phyloP scores from a whole-genome alignment of 768 basidiomycete genomes.

The Lanmaoa rubissima region DNA sequence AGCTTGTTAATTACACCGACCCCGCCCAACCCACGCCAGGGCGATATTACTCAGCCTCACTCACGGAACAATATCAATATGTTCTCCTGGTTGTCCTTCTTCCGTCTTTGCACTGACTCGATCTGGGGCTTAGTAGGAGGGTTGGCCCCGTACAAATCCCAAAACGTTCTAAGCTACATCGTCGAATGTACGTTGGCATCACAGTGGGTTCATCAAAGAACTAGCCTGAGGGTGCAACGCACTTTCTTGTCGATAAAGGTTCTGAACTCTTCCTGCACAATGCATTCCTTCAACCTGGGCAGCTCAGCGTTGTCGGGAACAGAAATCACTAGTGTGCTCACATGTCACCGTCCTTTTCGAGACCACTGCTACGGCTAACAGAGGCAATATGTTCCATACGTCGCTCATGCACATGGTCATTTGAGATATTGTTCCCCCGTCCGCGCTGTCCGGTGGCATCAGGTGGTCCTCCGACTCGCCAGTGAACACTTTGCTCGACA shows the following conservation, averaged over 20 bases:
- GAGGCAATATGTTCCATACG: slow-evolving; percentile 69
- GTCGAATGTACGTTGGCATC: neutral
- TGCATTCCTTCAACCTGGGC: slow-evolving; percentile 56
- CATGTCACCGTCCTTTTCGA: slow-evolving; percentile 74
- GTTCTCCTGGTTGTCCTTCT: slow-evolving; percentile 59
- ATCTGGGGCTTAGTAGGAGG: slow-evolving; percentile 4
- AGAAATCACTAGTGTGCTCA: slow-evolving; percentile 38
- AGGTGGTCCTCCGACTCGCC: neutral
- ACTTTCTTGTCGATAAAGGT: slow-evolving; percentile 67
- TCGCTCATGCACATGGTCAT: slow-evolving; percentile 11
- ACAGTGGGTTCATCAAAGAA: neutral
- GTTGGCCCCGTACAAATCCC: slow-evolving; percentile 37
- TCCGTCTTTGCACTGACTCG: slow-evolving; percentile 33
- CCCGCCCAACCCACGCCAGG: neutral
- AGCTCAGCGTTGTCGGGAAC: slow-evolving; percentile 35
- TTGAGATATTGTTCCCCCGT: slow-evolving; percentile 3
- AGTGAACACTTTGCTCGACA: neutral
- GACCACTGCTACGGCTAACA: slow-evolving; percentile 73
- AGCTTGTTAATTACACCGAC: neutral
- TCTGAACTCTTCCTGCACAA: slow-evolving; percentile 66
- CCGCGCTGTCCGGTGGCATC: neutral
- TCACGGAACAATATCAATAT: slow-evolving; percentile 71
- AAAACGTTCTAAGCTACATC: slow-evolving; percentile 48
- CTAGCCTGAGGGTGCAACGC: slow-evolving; percentile 4
- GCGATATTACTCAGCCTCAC: slow-evolving; percentile 22